A percentile compares a stretch with the other conserved stretches of the same genome.
Conservation (phyloP, 352 stramenopile genomes). For the Pythium apleroticum region DNA sequence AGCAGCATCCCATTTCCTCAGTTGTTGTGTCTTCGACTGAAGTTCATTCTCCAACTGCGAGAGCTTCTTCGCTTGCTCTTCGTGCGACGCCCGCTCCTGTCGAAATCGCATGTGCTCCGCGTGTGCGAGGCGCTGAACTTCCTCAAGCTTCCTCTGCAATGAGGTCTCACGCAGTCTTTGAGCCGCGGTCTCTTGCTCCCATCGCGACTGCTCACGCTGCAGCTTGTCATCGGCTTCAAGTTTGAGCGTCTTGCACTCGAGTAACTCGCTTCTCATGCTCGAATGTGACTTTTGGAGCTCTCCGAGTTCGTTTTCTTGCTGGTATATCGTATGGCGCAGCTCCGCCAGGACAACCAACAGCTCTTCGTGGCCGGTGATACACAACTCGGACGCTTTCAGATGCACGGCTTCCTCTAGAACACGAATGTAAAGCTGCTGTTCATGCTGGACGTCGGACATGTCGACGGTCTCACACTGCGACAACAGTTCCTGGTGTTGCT, state of each 20-base stretch:
- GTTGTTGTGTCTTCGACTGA: conserved; percentile 15
- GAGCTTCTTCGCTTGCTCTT: conserved; percentile 22
- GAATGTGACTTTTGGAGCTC: conserved; percentile 20
- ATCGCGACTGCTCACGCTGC: conserved; percentile 5
- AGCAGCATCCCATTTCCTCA: conserved; percentile 11
- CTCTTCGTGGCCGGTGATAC: conserved; percentile 73
- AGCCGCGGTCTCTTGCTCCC: conserved; percentile 25
- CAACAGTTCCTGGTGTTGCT: conserved; percentile 35
- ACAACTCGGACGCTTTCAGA: conserved; percentile 65
- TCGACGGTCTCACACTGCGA: not conserved
- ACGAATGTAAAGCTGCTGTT: conserved; percentile 69
- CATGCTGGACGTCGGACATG: conserved; percentile 17
- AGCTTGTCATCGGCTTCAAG: conserved; percentile 13
- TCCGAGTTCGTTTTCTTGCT: conserved; percentile 60
- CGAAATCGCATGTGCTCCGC: conserved; percentile 27
- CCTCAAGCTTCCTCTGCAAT: conserved; percentile 31
- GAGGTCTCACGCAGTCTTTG: conserved; percentile 31
- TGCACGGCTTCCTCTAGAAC: conserved; percentile 78
- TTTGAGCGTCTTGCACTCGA: conserved; percentile 16
- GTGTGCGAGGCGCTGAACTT: conserved; percentile 33
- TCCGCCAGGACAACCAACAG: conserved; percentile 72
- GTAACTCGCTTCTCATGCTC: conserved; percentile 8
- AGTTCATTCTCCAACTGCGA: conserved; percentile 27
- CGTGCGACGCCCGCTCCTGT: conserved; percentile 12
- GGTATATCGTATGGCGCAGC: conserved; percentile 74